Percentiles rank a stretch among this genome's conserved stretches.
phyloP scores from a whole-genome alignment of 306 rosid genomes.

The Ceratonia siliqua region DNA sequence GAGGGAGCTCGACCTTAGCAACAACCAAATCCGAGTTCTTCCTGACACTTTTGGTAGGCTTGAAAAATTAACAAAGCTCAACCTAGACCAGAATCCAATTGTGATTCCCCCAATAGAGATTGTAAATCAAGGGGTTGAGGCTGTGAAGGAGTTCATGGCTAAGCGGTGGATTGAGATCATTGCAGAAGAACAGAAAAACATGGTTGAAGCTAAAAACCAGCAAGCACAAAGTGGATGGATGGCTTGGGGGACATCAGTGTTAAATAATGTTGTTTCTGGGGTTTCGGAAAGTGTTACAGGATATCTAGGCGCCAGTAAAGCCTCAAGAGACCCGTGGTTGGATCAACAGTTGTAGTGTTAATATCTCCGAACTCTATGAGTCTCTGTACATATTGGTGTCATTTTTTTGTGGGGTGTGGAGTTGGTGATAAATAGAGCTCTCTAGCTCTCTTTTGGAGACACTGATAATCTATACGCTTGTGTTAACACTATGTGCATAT shows the following conservation, averaged over 20 bases:
- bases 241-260: slow-evolving; percentile 51
- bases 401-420: slow-evolving; percentile 11
- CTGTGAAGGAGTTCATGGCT: slow-evolving; percentile 52
- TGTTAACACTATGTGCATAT: background rate
- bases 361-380: background rate
- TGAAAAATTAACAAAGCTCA: slow-evolving; percentile 47
- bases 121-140: slow-evolving; percentile 52
- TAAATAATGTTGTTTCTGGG: slow-evolving; percentile 44
- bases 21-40: slow-evolving; percentile 55
- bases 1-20: slow-evolving; percentile 53
- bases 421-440: background rate
- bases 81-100: slow-evolving; percentile 55
- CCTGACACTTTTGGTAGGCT: slow-evolving; percentile 51
- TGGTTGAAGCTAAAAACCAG: slow-evolving; percentile 37
- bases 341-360: slow-evolving; percentile 40
- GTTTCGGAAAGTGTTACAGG: slow-evolving; percentile 43
- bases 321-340: slow-evolving; percentile 43
- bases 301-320: slow-evolving; percentile 44
- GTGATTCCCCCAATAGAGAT: slow-evolving; percentile 45
- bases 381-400: background rate
- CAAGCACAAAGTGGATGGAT: slow-evolving; percentile 48
- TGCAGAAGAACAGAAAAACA: slow-evolving; percentile 43
- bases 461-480: background rate
- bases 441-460: background rate
- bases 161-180: slow-evolving; percentile 38